Evolutionary conservation across 208 protist genomes (phyloP), one percentile per base, ranked within the genome.

Genomic region (Porcisia deanei): DNA sequence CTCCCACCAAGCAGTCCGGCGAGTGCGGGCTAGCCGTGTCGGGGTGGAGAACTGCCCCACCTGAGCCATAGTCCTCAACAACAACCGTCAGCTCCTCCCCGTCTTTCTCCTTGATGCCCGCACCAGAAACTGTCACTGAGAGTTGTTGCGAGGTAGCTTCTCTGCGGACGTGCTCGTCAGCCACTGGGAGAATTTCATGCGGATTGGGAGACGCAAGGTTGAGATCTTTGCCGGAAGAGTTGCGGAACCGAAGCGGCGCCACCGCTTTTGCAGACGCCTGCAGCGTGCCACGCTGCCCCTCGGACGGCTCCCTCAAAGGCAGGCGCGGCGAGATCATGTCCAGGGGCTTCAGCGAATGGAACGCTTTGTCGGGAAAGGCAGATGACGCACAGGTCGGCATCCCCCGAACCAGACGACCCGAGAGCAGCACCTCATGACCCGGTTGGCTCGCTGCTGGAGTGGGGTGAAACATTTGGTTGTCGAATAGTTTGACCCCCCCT

Each of bases 301-400:
- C 71, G 9, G 58, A 20, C n/a, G 12, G 71, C 71, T 81, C 77
- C 43, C 64, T 37, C 49, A 81, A 43, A 22, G 77, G 77, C 55
- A 81, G 71, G 52, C 64, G 70, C 4, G 70, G 77, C 63, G 65
- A 37, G 49, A 16, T 8, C 10, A 41, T 57, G 25, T 1, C 30
- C 45, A 37, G 47, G n/a, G 66, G 16, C 66, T 60, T 47, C 54
- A 16, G 20, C 37, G 53, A 60, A 39, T 49, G 2, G 18, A 0
- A 49, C 49, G 68, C 10, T 55, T 39, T 22, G 1, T 9, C 34
- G 9, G 53, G 59, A 41, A 45, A 14, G 68, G n/a, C 6, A 0
- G 69, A 10, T 25, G 54, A 6, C 43, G 5, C 47, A 12, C 41
- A 22, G 53, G 9, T 1, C 52, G 37, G 1, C 69, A 60, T 16